Base-by-base conservation (phyloP, 2,329 filamentous ascomycete species). In the Colletotrichum euphorbiae region DNA sequence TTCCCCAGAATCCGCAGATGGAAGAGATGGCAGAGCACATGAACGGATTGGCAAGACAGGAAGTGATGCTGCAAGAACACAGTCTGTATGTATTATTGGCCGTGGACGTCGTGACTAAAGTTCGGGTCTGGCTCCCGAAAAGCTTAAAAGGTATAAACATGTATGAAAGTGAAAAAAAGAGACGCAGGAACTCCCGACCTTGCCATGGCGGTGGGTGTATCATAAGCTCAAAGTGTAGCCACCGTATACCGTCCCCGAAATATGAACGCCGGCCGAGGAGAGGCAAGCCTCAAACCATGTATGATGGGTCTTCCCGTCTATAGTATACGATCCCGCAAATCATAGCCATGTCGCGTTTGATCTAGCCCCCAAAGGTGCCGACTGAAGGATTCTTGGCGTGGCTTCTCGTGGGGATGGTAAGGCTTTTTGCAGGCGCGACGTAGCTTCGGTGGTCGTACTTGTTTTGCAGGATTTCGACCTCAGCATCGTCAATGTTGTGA, bases 71-170 rank as follows among this genome's bases (percentile, higher is more conserved):
- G 12, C 12, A 28, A 15, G 24, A 56, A 24, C 33, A 57, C 46
- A 52, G 51, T 63, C 64, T 57, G 50, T 15, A 21, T 59, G 19
- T 38, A 45, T 64, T 52, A 40, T 38, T 58, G 40, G 52, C 54
- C 52, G 31, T 54, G n/a, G 19, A 46, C 28, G 38, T 59, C 60
- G 31, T 58, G 31, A 48, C 51, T 24, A 48, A 31, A 58, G 31
- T 33, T 59, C 54, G 60, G 60, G 65, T 48, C 52, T 51, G 60
- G 60, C 52, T 55, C 61, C 65, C 54, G 52, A 60, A 43, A 52
- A 66, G 28, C 38, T 57, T 42, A 58, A 17, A 28, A 50, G 42
- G 13, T 45, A 48, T 51, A 59, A 33, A 56, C 28, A 67, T 58
- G 54, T 63, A 33, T 54, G n/a, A 42, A 65, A 66, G 19, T 28